These are phyloP conservation scores for Penicillium lagena DNA, from an alignment of 495 filamentous ascomycete genomes.

Conservation along the genomic window DNA sequence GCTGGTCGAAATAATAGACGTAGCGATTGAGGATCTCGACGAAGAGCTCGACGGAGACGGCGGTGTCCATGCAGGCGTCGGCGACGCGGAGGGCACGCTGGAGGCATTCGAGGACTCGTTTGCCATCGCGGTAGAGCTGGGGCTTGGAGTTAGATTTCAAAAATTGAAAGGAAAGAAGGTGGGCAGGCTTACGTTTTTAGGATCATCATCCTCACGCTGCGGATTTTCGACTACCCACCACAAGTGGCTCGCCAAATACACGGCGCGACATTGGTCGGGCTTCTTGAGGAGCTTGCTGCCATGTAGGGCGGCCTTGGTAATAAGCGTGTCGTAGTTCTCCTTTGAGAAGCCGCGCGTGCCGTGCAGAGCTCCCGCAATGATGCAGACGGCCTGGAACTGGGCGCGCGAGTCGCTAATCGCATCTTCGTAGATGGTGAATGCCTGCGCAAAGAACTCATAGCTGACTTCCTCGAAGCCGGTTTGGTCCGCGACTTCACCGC, in stretches of 20 bases:
- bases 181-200: constrained; percentile 61
- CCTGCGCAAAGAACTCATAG: constrained; percentile 98
- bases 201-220: constrained; percentile 73
- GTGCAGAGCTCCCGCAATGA: constrained; percentile 85
- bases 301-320: constrained; percentile 94
- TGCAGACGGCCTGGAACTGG: constrained; percentile 95
- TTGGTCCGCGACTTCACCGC: constrained; percentile 89
- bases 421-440: constrained; percentile 97
- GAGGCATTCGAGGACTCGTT: constrained; percentile 91
- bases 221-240: constrained; percentile 96
- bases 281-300: constrained; percentile 97
- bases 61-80: constrained; percentile 99
- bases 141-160: constrained; percentile 1
- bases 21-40: constrained; percentile 98
- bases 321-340: constrained; percentile 97
- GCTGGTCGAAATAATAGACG: constrained; percentile 98
- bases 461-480: constrained; percentile 90
- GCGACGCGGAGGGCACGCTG: constrained; percentile 93
- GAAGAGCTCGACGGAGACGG: constrained; percentile 93
- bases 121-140: constrained; percentile 93
- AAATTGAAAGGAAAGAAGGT: background rate
- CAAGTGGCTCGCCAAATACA: constrained; percentile 90
- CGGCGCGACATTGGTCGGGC: constrained; percentile 93
- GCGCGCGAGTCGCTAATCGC: constrained; percentile 89
- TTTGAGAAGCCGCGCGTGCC: constrained; percentile 80